Conservation (phyloP, 257 asterid species). For the Fraxinus excelsior region DNA sequence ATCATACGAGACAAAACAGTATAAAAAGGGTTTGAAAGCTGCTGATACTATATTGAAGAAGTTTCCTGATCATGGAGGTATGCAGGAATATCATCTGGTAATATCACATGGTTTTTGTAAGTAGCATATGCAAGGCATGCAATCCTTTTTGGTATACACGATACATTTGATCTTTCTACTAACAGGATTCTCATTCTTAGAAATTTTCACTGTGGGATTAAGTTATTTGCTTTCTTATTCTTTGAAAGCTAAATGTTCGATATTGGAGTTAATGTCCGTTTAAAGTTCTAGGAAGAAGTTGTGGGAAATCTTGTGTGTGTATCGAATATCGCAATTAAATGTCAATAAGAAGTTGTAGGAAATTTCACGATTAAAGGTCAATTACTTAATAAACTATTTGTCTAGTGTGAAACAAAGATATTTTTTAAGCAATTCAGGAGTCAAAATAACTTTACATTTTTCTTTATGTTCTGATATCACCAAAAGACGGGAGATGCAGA, state of each 20-base stretch:
- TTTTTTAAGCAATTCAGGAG: neutral
- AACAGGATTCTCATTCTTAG: neutral
- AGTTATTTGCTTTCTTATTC: neutral
- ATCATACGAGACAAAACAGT: slow-evolving; percentile 95
- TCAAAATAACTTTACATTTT: neutral
- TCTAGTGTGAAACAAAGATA: neutral
- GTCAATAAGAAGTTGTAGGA: neutral
- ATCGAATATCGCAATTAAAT: neutral
- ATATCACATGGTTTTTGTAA: slow-evolving; percentile 3
- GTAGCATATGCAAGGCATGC: neutral
- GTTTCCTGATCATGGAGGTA: slow-evolving; percentile 99
- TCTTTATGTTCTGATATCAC: neutral
- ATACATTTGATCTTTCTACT: neutral
- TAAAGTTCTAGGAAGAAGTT: slow-evolving; percentile 4
- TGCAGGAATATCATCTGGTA: slow-evolving; percentile 27
- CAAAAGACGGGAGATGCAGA: neutral
- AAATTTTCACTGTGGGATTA: neutral
- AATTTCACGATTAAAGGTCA: neutral
- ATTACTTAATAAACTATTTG: neutral
- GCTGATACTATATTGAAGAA: slow-evolving; percentile 94
- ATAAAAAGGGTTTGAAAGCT: slow-evolving; percentile 96
- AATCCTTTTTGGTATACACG: neutral
- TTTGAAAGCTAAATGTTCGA: slow-evolving; percentile 11
- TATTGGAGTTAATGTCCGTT: neutral
- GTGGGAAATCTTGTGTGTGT: neutral